Percentiles rank a stretch among this genome's conserved stretches.
phyloP scores from a whole-genome alignment of 2,329 filamentous ascomycete genomes.

The Aspergillus sp. region DNA sequence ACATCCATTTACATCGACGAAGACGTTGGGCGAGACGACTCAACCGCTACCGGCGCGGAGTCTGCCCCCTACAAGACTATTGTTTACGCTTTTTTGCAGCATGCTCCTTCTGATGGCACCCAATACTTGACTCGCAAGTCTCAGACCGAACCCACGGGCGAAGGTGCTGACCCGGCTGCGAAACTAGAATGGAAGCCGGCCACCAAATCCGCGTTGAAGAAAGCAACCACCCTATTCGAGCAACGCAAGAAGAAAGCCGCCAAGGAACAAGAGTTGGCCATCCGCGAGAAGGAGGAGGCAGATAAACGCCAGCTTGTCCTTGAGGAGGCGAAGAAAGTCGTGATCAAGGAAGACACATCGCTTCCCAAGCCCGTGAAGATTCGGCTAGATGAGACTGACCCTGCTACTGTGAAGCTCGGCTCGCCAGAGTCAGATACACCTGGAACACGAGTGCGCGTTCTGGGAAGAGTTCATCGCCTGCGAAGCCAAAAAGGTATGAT shows the following conservation, averaged over 20 bases:
- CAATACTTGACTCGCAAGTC: conserved; percentile 70
- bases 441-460: conserved; percentile 75
- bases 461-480: conserved; percentile 79
- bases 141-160: conserved; percentile 59
- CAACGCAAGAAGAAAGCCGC: conserved; percentile 79
- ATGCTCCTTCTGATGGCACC: conserved; percentile 58
- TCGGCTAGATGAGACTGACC: conserved; percentile 69
- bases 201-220: conserved; percentile 82
- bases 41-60: conserved; percentile 66
- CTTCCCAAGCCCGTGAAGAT: conserved; percentile 75
- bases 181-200: conserved; percentile 75
- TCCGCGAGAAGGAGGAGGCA: conserved; percentile 70
- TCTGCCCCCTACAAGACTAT: conserved; percentile 78
- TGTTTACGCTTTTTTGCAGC: conserved; percentile 72
- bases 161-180: conserved; percentile 63
- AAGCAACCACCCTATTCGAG: conserved; percentile 72
- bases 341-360: conserved; percentile 67
- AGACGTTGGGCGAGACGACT: conserved; percentile 71
- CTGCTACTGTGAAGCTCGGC: conserved; percentile 57
- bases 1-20: conserved; percentile 73
- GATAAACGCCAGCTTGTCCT: conserved; percentile 69
- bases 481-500: conserved; percentile 80
- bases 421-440: conserved; percentile 56
- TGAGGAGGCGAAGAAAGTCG: conserved; percentile 79
- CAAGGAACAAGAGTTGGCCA: conserved; percentile 72